Evolutionary conservation across 139 green algal species (phyloP), one percentile per base, ranked within the genome.

Genomic region (Picochlorum sp.): DNA sequence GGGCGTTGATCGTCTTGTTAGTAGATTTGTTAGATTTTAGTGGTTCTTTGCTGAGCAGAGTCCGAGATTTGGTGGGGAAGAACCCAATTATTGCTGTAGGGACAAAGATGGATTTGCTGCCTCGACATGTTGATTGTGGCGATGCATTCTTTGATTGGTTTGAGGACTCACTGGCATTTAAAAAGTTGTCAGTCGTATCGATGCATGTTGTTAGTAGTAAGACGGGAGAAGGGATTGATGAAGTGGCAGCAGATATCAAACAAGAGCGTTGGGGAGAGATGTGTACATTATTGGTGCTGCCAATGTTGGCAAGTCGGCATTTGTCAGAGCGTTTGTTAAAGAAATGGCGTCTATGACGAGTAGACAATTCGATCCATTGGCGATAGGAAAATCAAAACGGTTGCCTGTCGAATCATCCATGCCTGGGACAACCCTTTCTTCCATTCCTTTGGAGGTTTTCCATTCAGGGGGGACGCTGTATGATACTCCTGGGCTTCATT

Each of bases 261-360:
- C 52, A 71, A 0, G 84, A 90, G 72, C 77, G 89, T 73, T 75
- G 69, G 91, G 90, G 4, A 75, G 92, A 5, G 88, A 97, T 66
- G 90, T 98, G 57, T 96, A 88, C 61, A 85, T 98, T 8, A 64
- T 98, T 32, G 93, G 93, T 2, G 86, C 90, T 0, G 93, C 93
- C 23, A 98, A 98, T 63, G 93, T 97, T 18, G 93, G 93, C 62
- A 98, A 98, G 80, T 91, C 77, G 13, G 87, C 93, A 2, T 97
- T 98, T 71, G 83, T 97, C 15, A 70, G 83, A 41, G 83, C 87
- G 2, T 45, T 80, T 3, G 71, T 79, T 47, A 79, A 77, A 61
- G 81, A 93, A 52, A 88, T 94, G 85, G 49, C 61, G 28, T 63
- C 62, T 24, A 76, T 82, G 28, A 77, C 51, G 34, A 78, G 66